Percentiles rank a stretch among this genome's conserved stretches.
phyloP scores from a whole-genome alignment of 169 alveolate species.

The Plasmodium gallinaceum region DNA sequence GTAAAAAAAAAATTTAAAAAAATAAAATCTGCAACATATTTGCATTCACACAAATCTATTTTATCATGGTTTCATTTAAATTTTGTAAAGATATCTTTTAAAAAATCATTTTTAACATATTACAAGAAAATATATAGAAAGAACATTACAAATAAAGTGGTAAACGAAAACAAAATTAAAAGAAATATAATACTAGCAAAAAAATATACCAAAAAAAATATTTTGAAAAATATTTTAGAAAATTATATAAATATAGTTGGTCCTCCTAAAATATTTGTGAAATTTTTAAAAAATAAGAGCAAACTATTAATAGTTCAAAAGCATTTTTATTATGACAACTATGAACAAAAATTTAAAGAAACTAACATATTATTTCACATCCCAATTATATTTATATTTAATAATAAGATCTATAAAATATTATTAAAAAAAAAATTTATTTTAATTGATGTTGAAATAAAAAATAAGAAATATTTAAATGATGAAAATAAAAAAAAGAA shows the following conservation, averaged over 20 bases:
- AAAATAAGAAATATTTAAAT: neutral
- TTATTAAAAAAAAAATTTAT: slow-evolving; percentile 26
- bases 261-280: slow-evolving; percentile 63
- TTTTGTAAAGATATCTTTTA: slow-evolving; percentile 15
- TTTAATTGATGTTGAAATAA: slow-evolving; percentile 23
- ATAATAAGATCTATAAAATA: slow-evolving; percentile 15
- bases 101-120: neutral
- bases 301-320: slow-evolving; percentile 46
- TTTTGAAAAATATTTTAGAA: slow-evolving; percentile 10
- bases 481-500: neutral
- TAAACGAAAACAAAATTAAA: neutral
- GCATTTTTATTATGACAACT: slow-evolving; percentile 68
- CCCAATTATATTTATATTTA: slow-evolving; percentile 42
- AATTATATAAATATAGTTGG: slow-evolving; percentile 37
- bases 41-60: neutral
- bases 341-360: slow-evolving; percentile 39
- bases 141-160: neutral
- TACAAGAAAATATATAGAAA: neutral
- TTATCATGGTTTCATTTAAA: neutral
- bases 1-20: neutral
- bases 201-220: slow-evolving; percentile 4
- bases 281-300: slow-evolving; percentile 41
- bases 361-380: slow-evolving; percentile 36
- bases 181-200: neutral
- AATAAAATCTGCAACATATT: neutral